Conservation (phyloP, 192 early-diverging fungal genomes). For the Backusella australiensis region DNA sequence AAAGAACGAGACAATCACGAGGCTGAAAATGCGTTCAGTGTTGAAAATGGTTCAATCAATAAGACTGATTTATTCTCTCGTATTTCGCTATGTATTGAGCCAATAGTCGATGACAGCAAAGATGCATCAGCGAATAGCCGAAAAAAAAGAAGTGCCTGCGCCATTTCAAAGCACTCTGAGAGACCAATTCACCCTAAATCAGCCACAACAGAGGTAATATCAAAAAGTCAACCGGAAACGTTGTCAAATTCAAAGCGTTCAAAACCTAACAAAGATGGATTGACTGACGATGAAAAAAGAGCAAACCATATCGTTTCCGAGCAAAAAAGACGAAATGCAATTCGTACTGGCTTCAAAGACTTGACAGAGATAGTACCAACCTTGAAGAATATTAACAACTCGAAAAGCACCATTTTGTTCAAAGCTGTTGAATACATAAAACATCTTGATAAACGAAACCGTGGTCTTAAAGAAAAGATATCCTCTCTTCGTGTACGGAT, state of each 20-base stretch:
- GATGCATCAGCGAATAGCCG: background rate
- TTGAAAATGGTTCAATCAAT: background rate
- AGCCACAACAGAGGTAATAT: background rate
- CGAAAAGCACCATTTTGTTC: slow-evolving; percentile 67
- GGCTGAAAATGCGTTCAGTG: background rate
- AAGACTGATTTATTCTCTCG: background rate
- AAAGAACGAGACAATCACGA: slow-evolving; percentile 4
- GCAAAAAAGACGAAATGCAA: slow-evolving; percentile 70
- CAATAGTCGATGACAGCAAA: background rate
- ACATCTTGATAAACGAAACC: slow-evolving; percentile 58
- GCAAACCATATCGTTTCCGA: slow-evolving; percentile 74
- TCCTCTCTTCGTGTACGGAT: slow-evolving; percentile 11
- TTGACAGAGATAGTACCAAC: slow-evolving; percentile 87
- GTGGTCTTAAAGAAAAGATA: slow-evolving; percentile 19
- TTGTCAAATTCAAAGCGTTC: background rate
- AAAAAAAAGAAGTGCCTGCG: background rate
- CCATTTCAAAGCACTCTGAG: background rate
- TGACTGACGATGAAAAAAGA: slow-evolving; percentile 71
- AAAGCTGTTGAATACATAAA: slow-evolving; percentile 67
- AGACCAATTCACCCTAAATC: background rate
- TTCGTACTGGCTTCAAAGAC: slow-evolving; percentile 85
- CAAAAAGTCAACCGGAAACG: background rate
- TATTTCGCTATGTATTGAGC: background rate
- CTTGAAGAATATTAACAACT: slow-evolving; percentile 64
- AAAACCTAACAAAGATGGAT: slow-evolving; percentile 43